Base-by-base conservation (phyloP, 257 asterid species). In the Craterostigma plantagineum region DNA sequence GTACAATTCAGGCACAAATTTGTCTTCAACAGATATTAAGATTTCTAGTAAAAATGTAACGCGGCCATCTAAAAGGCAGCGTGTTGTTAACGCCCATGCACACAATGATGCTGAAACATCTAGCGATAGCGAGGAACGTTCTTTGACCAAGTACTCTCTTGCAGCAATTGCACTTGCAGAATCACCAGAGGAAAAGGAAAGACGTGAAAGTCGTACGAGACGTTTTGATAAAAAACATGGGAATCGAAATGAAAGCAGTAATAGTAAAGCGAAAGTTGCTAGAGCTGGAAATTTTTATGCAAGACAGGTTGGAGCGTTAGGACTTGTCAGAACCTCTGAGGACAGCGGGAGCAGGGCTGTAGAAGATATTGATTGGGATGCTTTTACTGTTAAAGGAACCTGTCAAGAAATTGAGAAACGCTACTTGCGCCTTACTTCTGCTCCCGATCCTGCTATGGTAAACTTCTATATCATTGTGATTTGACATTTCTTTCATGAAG, bases 311-410 rank as follows among this genome's bases (percentile, higher is more conserved):
- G 73, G 65, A 56, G 91, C 90, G 7, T 51, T 69, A 45, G 70
- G 63, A 46, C 91, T 63, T 51, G 66, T 75, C 69, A 77, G 53
- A 71, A 76, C 59, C 53, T 55, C 72, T 44, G 96, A 80, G 64
- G 96, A 90, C 50, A 73, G 68, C 50, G 73, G 80, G 64, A 68
- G 63, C 72, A 61, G 65, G 63, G 96, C 99, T 59, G 96, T 90
- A 42, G 99, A 90, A 71, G 99, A 90, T 77, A 80, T 83, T 53
- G 99, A 83, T 48, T 90, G 96, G 96, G 91, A 90, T 77, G 74
- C 99, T 56, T 83, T 77, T 54, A 75, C 80, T 46, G 91, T 90
- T 46, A 90, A 70, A 69, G 99, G 99, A 46, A 90, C 92, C 51
- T 83, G 92, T 62, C 95, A 73, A 68, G 94, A 80, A 55, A 71